Conservation (phyloP, 2,329 filamentous ascomycete species). For the Penicillium psychrosexuale region DNA sequence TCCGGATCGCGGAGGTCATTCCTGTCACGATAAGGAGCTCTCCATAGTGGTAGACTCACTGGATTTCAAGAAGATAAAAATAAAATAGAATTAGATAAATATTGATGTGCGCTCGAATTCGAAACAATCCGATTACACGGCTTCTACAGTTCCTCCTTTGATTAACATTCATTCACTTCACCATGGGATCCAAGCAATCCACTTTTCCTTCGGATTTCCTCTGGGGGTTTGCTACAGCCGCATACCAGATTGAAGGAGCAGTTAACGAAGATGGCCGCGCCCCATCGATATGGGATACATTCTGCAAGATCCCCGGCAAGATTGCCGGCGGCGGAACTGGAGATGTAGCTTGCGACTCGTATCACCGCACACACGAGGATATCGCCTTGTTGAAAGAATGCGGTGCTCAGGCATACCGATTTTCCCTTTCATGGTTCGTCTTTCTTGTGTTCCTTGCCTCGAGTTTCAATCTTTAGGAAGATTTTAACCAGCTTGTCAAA, state of each 20-base stretch:
- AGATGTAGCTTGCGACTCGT: slow-evolving; percentile 79
- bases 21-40: slow-evolving; percentile 26
- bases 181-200: slow-evolving; percentile 30
- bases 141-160: neutral
- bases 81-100: slow-evolving; percentile 10
- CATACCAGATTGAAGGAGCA: slow-evolving; percentile 84
- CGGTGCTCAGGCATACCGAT: slow-evolving; percentile 73
- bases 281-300: slow-evolving; percentile 87
- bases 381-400: slow-evolving; percentile 72
- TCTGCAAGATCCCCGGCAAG: slow-evolving; percentile 76
- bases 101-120: neutral
- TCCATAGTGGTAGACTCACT: neutral
- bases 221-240: slow-evolving; percentile 77
- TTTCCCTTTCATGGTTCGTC: slow-evolving; percentile 69
- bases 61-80: neutral
- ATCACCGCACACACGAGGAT: slow-evolving; percentile 74
- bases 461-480: neutral
- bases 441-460: neutral
- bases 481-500: neutral
- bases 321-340: slow-evolving; percentile 75
- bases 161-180: neutral
- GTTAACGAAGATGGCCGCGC: slow-evolving; percentile 71
- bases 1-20: slow-evolving; percentile 25
- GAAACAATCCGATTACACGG: neutral
- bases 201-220: slow-evolving; percentile 65